phyloP scores from a whole-genome alignment of 441 rosid species.

The Melastoma candidum region DNA sequence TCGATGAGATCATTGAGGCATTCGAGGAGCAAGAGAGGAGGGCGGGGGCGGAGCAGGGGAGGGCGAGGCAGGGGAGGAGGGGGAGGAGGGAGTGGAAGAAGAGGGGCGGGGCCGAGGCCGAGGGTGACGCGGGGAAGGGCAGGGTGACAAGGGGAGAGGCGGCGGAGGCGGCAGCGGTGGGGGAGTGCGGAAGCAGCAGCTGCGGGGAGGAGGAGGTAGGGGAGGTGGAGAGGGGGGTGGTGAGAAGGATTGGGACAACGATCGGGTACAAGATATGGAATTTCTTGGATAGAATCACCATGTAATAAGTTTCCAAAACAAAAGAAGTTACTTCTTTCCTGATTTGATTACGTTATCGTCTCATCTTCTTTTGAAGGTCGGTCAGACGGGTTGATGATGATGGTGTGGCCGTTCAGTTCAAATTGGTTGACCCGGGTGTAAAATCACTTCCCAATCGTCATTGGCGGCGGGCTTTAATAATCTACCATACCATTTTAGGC shows the following conservation, averaged over 20 bases:
- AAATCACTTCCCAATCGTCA: too few species aligned
- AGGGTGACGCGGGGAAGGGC: slow-evolving; percentile 2
- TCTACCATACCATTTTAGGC: too few species aligned
- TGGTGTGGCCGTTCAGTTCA: too few species aligned
- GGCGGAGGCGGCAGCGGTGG: slow-evolving; percentile 8
- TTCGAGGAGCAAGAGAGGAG: slow-evolving; percentile 26
- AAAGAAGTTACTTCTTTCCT: too few species aligned
- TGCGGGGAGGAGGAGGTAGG: background rate
- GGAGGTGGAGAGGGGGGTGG: slow-evolving; percentile 18
- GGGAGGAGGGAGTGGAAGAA: slow-evolving; percentile 9
- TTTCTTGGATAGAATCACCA: slow-evolving; percentile 11
- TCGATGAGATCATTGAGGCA: slow-evolving; percentile 36
- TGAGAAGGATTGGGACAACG: slow-evolving; percentile 22
- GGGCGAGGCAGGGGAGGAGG: slow-evolving; percentile 7
- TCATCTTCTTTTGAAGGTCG: too few species aligned
- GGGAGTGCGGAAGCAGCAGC: slow-evolving; percentile 2
- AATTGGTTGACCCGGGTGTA: too few species aligned
- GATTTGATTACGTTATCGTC: too few species aligned
- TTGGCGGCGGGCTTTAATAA: too few species aligned
- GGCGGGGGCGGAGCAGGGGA: slow-evolving; percentile 16
- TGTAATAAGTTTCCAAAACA: background rate
- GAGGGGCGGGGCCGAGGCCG: slow-evolving; percentile 5
- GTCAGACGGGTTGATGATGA: too few species aligned
- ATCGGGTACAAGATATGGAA: slow-evolving; percentile 28
- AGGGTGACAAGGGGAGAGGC: background rate